A percentile compares a stretch with the other conserved stretches of the same genome.
These are phyloP conservation scores for Trichoderma simmonsii DNA, from an alignment of 2,329 filamentous ascomycete species.

Conservation along the genomic window DNA sequence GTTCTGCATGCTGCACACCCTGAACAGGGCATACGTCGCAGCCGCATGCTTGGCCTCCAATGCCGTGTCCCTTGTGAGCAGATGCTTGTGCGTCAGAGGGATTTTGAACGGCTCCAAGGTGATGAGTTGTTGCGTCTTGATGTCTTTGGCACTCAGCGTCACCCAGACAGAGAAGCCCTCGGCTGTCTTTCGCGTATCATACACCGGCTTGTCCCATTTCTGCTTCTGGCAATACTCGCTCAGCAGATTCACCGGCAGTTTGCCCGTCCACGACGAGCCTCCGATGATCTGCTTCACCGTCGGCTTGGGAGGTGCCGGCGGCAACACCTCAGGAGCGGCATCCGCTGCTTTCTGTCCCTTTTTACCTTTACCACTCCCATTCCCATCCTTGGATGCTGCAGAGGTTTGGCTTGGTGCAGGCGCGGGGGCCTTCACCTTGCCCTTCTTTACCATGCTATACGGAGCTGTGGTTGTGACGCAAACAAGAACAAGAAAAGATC, in stretches of 20 bases:
- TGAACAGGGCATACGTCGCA: conserved; percentile 85
- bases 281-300: conserved; percentile 81
- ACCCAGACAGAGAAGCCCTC: conserved; percentile 79
- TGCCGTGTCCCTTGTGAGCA: conserved; percentile 72
- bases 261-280: conserved; percentile 94
- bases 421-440: conserved; percentile 48
- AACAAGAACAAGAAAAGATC: not conserved
- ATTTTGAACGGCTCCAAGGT: conserved; percentile 79
- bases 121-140: conserved; percentile 76
- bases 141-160: conserved; percentile 69
- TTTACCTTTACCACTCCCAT: conserved; percentile 37
- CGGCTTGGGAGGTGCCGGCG: conserved; percentile 52
- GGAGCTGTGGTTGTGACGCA: conserved; percentile 1
- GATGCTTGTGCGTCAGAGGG: conserved; percentile 70
- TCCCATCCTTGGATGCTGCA: conserved; percentile 44
- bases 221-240: conserved; percentile 95
- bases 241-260: conserved; percentile 88
- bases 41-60: conserved; percentile 92
- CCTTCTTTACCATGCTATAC: conserved; percentile 49
- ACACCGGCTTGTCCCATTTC: conserved; percentile 92
- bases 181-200: conserved; percentile 71
- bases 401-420: conserved; percentile 30
- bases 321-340: conserved; percentile 32
- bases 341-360: conserved; percentile 35
- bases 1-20: conserved; percentile 93